Percentiles rank a stretch among this genome's conserved stretches.
phyloP scores from a whole-genome alignment of 176 grass and related monocot genomes.

The Oryza longistaminata region DNA sequence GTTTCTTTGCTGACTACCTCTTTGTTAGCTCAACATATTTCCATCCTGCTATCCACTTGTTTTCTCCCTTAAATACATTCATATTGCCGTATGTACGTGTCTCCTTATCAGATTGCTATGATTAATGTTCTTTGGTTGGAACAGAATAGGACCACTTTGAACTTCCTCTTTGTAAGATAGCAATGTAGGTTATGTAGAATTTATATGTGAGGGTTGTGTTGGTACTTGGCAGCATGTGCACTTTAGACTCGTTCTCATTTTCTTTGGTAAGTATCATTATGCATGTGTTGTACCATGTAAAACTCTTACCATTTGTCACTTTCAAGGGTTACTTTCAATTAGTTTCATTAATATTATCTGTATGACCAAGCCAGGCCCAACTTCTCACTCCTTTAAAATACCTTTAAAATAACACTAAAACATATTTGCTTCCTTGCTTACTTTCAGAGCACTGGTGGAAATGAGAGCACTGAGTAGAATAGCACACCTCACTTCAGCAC shows the following conservation, averaged over 20 bases:
- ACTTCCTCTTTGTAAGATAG: background rate
- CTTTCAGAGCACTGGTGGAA: background rate
- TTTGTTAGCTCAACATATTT: conserved; percentile 13
- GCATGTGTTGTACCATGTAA: conserved; percentile 19
- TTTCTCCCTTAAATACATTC: background rate
- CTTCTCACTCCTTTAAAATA: background rate
- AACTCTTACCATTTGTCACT: background rate
- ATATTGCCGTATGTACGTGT: background rate
- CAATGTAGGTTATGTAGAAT: background rate
- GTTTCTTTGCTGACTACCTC: background rate
- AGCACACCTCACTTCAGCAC: background rate
- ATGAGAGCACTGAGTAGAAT: background rate
- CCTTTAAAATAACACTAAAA: background rate
- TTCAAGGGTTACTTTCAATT: background rate
- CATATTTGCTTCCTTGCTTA: background rate
- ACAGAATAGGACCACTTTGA: background rate
- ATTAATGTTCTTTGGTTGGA: conserved; percentile 20
- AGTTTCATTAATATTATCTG: background rate
- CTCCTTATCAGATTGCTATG: conserved; percentile 32
- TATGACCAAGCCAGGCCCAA: background rate
- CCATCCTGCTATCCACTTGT: background rate
- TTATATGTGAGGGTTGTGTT: background rate
- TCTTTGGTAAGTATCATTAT: background rate
- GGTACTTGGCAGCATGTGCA: conserved; percentile 18
- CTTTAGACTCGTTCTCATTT: background rate